Conservation (phyloP, 768 basidiomycete species). For the Ramaria sp. region DNA sequence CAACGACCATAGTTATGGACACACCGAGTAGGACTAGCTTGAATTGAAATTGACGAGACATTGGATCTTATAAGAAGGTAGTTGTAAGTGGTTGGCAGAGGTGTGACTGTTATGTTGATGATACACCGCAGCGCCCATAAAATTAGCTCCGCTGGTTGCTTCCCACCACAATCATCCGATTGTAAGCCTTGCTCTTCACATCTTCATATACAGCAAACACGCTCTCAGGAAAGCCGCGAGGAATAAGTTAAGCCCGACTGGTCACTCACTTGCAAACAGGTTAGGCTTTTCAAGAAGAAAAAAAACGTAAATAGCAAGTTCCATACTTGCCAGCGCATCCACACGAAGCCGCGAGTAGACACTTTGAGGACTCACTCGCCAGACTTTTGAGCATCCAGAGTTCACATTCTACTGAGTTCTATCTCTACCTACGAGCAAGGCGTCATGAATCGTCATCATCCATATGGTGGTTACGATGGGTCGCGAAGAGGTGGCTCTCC, state of each 20-base stretch:
- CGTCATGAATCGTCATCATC: constrained; percentile 83
- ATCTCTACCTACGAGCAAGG: constrained; percentile 1
- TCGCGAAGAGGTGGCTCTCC: constrained; percentile 53
- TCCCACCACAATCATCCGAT: constrained; percentile 11
- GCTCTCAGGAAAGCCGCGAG: not conserved
- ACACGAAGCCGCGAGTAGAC: not conserved
- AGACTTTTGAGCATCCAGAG: constrained; percentile 5
- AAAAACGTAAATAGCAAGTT: not conserved
- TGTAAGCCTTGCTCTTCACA: constrained; percentile 4
- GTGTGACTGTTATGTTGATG: constrained; percentile 14
- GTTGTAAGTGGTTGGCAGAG: constrained; percentile 16
- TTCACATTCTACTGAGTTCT: not conserved
- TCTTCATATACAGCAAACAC: constrained; percentile 2
- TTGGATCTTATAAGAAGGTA: constrained; percentile 21
- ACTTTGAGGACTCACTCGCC: not conserved
- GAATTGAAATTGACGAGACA: constrained; percentile 92
- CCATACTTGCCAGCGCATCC: constrained; percentile 8
- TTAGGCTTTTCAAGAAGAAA: constrained; percentile 3
- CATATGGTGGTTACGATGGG: constrained; percentile 60
- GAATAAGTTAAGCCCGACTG: constrained; percentile 8
- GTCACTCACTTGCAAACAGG: constrained; percentile 9
- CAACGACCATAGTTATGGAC: constrained; percentile 15
- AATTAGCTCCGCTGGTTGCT: constrained; percentile 1
- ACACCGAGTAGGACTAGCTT: constrained; percentile 92
- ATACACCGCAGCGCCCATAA: not conserved